Conservation (phyloP, 805 yeast species). For the Pichia kluyveri region DNA sequence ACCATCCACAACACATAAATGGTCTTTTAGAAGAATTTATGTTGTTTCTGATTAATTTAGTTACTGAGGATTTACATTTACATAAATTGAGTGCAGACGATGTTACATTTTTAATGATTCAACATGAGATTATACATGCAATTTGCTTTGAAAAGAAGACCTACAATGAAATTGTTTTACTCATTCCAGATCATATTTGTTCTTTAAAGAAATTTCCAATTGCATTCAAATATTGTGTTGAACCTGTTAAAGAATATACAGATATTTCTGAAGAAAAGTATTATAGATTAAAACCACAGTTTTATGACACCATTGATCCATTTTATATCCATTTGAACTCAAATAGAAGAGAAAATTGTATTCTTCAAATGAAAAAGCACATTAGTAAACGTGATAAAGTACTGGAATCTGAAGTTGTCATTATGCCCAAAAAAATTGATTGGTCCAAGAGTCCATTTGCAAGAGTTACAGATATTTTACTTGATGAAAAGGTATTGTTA, state of each 20-base stretch:
- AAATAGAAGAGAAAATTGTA: conserved; percentile 79
- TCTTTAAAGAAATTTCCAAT: conserved; percentile 66
- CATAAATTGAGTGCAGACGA: conserved; percentile 39
- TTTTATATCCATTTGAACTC: conserved; percentile 71
- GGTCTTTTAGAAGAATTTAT: conserved; percentile 72
- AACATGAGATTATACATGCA: conserved; percentile 70
- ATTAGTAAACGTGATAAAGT: conserved; percentile 27
- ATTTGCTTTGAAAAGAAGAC: conserved; percentile 68
- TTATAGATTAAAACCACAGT: conserved; percentile 56
- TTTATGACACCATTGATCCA: conserved; percentile 58
- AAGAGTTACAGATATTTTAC: conserved; percentile 41
- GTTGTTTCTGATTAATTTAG: conserved; percentile 53
- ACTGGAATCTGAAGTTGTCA: conserved; percentile 37
- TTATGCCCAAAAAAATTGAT: conserved; percentile 43
- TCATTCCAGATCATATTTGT: conserved; percentile 68
- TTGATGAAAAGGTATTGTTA: conserved; percentile 42
- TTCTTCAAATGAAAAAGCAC: conserved; percentile 46
- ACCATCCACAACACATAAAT: conserved; percentile 20
- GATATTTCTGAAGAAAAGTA: conserved; percentile 26
- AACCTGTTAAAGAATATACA: conserved; percentile 41
- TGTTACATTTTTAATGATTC: conserved; percentile 41
- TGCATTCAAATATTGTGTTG: conserved; percentile 41
- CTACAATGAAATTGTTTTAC: conserved; percentile 59
- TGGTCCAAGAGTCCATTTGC: conserved; percentile 33
- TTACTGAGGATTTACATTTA: conserved; percentile 60